Evolutionary conservation across 2,329 filamentous ascomycete species (phyloP).

Genomic region (Coniochaeta pulveracea): DNA sequence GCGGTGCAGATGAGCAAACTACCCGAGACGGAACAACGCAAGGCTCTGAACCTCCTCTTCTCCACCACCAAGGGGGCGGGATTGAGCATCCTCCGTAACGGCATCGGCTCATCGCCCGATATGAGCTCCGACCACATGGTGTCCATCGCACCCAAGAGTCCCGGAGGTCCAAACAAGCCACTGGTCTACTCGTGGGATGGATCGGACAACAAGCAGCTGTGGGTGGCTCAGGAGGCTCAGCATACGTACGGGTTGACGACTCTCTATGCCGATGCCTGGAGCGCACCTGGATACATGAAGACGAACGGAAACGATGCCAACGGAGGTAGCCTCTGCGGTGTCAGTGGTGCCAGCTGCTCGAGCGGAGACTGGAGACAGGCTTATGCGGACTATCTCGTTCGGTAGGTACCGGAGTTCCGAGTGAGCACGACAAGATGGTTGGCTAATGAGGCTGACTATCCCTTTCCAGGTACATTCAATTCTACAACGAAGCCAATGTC

Average conservation of each 20-base stretch:
- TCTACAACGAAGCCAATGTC: slow-evolving; percentile 10
- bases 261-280: slow-evolving; percentile 28
- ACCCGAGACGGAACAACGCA: slow-evolving; percentile 7
- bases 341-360: slow-evolving; percentile 16
- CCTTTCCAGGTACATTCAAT: slow-evolving; percentile 8
- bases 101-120: slow-evolving; percentile 19
- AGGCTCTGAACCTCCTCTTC: slow-evolving; percentile 24
- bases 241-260: slow-evolving; percentile 19
- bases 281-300: slow-evolving; percentile 29
- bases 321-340: slow-evolving; percentile 24
- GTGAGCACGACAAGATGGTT: slow-evolving; percentile 8
- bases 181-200: slow-evolving; percentile 28
- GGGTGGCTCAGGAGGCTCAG: slow-evolving; percentile 30
- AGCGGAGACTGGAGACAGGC: slow-evolving; percentile 27
- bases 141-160: slow-evolving; percentile 25
- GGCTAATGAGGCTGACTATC: background rate
- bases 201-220: slow-evolving; percentile 33
- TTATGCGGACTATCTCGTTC: slow-evolving; percentile 30
- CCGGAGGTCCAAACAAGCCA: slow-evolving; percentile 20
- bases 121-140: slow-evolving; percentile 13
- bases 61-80: slow-evolving; percentile 24
- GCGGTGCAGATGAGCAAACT: slow-evolving; percentile 16
- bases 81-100: slow-evolving; percentile 27
- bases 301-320: slow-evolving; percentile 23
- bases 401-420: slow-evolving; percentile 18